phyloP scores from a whole-genome alignment of 2,329 filamentous ascomycete species.

The Coleophoma crateriformis region DNA sequence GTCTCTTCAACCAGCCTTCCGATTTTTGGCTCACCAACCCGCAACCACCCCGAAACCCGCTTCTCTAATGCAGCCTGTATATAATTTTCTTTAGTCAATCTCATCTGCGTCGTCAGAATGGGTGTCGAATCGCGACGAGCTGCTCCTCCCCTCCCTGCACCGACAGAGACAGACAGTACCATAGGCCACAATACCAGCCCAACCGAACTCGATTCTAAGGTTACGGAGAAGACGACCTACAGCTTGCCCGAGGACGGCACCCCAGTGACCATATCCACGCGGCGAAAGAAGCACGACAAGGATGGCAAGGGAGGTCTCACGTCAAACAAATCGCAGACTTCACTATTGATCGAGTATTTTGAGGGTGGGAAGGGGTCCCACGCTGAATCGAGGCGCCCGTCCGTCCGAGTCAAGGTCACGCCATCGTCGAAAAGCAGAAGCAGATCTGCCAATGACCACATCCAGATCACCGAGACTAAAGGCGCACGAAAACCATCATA shows the following conservation, averaged over 20 bases:
- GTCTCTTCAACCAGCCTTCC: slow-evolving; percentile 2
- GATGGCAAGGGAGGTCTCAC: slow-evolving; percentile 42
- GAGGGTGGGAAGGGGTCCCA: slow-evolving; percentile 56
- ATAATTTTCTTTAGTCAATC: neutral
- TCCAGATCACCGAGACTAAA: slow-evolving; percentile 81
- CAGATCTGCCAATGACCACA: slow-evolving; percentile 58
- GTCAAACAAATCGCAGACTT: slow-evolving; percentile 59
- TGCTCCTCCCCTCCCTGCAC: slow-evolving; percentile 67
- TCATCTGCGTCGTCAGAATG: slow-evolving; percentile 21
- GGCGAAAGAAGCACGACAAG: slow-evolving; percentile 52
- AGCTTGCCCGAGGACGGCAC: slow-evolving; percentile 83
- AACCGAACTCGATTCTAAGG: slow-evolving; percentile 58
- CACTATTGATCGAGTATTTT: slow-evolving; percentile 71
- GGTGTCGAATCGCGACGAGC: slow-evolving; percentile 31
- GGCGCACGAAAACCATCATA: slow-evolving; percentile 67
- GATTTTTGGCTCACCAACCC: slow-evolving; percentile 1
- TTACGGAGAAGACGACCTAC: slow-evolving; percentile 65
- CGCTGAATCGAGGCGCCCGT: slow-evolving; percentile 52
- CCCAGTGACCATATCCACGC: slow-evolving; percentile 85
- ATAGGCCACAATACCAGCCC: slow-evolving; percentile 35
- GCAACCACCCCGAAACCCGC: slow-evolving; percentile 3
- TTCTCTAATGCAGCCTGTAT: slow-evolving; percentile 17
- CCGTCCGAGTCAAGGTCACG: slow-evolving; percentile 66
- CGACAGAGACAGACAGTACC: slow-evolving; percentile 63
- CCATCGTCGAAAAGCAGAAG: slow-evolving; percentile 48